Evolutionary conservation across 345 rosid species (phyloP).

Genomic region (Hibiscus syriacus): DNA sequence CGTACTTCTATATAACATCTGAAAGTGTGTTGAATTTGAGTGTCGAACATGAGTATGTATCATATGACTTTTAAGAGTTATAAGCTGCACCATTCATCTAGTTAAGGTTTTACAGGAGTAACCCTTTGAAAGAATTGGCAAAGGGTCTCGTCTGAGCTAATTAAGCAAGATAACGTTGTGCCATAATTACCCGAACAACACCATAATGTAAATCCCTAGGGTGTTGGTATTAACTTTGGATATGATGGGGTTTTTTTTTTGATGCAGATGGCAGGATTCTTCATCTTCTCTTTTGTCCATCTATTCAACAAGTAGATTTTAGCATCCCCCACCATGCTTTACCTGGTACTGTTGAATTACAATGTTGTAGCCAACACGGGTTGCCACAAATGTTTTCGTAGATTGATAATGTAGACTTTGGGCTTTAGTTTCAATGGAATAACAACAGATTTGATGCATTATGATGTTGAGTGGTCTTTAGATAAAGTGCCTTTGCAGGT

Average conservation of each 20-base stretch:
- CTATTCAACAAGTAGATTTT: slow-evolving; percentile 48
- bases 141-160: too few species aligned
- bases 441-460: neutral
- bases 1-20: neutral
- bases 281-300: slow-evolving; percentile 57
- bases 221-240: neutral
- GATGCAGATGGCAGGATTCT: slow-evolving; percentile 75
- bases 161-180: too few species aligned
- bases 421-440: neutral
- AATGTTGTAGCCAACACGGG: neutral
- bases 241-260: neutral
- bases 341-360: neutral
- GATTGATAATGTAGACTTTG: neutral
- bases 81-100: too few species aligned
- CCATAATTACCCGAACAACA: too few species aligned
- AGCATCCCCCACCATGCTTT: neutral
- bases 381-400: too few species aligned
- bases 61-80: too few species aligned
- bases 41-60: neutral
- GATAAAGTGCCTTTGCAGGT: neutral
- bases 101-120: too few species aligned
- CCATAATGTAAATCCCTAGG: neutral
- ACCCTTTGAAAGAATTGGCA: neutral
- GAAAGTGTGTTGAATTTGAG: neutral
- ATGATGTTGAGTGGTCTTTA: neutral